phyloP scores from a whole-genome alignment of 768 basidiomycete genomes.

The Trametes meyenii region DNA sequence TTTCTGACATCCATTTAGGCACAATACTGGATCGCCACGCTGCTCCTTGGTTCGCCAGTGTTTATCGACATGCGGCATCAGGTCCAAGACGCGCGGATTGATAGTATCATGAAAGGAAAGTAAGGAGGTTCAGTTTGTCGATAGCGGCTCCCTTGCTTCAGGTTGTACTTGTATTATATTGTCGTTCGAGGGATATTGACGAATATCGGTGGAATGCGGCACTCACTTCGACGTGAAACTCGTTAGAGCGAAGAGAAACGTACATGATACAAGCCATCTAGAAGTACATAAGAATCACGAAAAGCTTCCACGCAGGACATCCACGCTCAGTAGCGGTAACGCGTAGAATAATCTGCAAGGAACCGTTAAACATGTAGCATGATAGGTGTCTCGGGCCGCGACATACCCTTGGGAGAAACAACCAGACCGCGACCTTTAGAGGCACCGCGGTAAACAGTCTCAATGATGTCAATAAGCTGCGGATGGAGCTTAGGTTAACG shows the following conservation, averaged over 20 bases:
- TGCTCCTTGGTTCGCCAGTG: conserved; percentile 57
- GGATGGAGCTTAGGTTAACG: background rate
- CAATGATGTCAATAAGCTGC: conserved; percentile 95
- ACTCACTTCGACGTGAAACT: too few relatives aligned
- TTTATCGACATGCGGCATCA: conserved; percentile 56
- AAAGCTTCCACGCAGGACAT: background rate
- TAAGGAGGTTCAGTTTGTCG: conserved; percentile 25
- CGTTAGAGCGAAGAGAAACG: background rate
- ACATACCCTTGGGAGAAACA: conserved; percentile 90
- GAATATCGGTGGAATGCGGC: background rate
- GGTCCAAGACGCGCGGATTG: conserved; percentile 70
- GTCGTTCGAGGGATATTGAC: background rate
- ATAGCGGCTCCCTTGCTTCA: background rate
- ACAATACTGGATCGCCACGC: conserved; percentile 53
- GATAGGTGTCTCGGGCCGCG: background rate
- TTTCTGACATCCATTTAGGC: conserved; percentile 40
- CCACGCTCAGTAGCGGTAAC: conserved; percentile 65
- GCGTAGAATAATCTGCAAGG: conserved; percentile 73
- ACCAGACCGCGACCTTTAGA: conserved; percentile 98
- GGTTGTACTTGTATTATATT: conserved; percentile 1
- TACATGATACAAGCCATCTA: conserved; percentile 1
- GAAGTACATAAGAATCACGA: conserved; percentile 13
- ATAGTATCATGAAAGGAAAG: conserved; percentile 79
- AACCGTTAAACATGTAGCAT: conserved; percentile 10
- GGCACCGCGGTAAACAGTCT: conserved; percentile 97